These are phyloP conservation scores for Phanerodontia chrysosporium DNA, from an alignment of 768 basidiomycete genomes.

Conservation along the genomic window DNA sequence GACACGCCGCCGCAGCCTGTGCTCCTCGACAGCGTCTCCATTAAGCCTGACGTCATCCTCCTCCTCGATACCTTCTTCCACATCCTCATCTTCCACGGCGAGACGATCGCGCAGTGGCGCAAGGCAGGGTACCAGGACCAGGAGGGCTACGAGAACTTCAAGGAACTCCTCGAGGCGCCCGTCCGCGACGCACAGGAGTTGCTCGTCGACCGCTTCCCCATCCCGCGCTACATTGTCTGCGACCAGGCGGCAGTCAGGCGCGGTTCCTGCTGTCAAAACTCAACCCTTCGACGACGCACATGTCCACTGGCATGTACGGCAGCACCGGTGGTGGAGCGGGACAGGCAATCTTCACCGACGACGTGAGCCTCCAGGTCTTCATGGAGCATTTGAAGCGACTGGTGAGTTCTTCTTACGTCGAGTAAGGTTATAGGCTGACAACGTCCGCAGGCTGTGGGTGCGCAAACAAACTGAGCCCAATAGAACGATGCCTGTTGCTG, in stretches of 20 bases:
- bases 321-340: constrained; percentile 64
- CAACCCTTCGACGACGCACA: constrained; percentile 97
- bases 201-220: constrained; percentile 91
- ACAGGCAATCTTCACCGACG: constrained; percentile 97
- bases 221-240: constrained; percentile 96
- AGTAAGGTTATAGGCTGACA: not conserved
- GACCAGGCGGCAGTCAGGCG: constrained; percentile 96
- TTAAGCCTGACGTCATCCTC: constrained; percentile 94
- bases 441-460: constrained; percentile 53
- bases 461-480: constrained; percentile 51
- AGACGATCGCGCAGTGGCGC: constrained; percentile 95
- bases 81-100: constrained; percentile 98
- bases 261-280: constrained; percentile 96
- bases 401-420: constrained; percentile 39
- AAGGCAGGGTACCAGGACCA: constrained; percentile 98
- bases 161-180: constrained; percentile 85
- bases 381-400: constrained; percentile 96
- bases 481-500: not conserved
- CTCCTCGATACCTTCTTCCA: constrained; percentile 99
- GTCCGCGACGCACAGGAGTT: constrained; percentile 89
- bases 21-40: constrained; percentile 93
- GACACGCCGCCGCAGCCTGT: constrained; percentile 91
- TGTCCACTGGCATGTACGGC: constrained; percentile 91
- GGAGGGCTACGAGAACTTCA: constrained; percentile 98
- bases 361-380: constrained; percentile 95